Evolutionary conservation across 1,284 basidiomycete species (phyloP), one percentile per base, ranked within the genome.

Genomic region (Moesziomyces sp.): DNA sequence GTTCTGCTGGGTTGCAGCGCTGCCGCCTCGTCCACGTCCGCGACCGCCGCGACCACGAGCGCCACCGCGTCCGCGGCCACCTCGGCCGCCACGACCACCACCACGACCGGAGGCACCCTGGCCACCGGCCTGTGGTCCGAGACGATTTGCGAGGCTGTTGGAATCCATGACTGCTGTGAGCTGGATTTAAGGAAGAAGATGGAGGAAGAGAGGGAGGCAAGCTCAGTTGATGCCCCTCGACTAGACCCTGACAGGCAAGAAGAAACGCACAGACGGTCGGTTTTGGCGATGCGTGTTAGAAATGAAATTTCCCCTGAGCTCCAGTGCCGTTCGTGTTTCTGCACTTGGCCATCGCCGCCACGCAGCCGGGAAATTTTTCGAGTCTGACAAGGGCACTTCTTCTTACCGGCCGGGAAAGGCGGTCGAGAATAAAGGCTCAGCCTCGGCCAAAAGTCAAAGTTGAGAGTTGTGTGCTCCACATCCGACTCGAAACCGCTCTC

Each of bases 1-100:
- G 23, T 45, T 10, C n/a, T 56, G 58, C 8, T 52, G 52, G 9
- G 55, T 28, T 3, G 52, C 26, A 18, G 26, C 46, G 18, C 35
- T 35, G 24, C 30, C 30, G 30, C 30, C 30, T 14, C 51, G 51
- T 16, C 24, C 42, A 3, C 28, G 51, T 42, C 42, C 42, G 3
- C 89, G n/a, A 86, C 89, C 80, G 21, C 77, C 56, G 8, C 79
- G 76, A 4, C 56, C 58, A 45, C 64, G 59, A 9, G 54, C 58
- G n/a, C 58, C 64, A 10, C 64, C 64, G 33, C 64, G 35, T 19
- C 64, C 64, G 18, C 66, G 59, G 24, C 56, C 55, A n/a, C 50
- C 49, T 10, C 42, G 54, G n/a, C 55, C 51, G 30, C 55, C 65
- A 52, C 64, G 43, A 10, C 57, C 44, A 23, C 57, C 44, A 23